Percentiles rank a stretch among this genome's conserved stretches.
phyloP scores from a whole-genome alignment of 2,329 filamentous ascomycete species.

The Leptographium lundbergii region DNA sequence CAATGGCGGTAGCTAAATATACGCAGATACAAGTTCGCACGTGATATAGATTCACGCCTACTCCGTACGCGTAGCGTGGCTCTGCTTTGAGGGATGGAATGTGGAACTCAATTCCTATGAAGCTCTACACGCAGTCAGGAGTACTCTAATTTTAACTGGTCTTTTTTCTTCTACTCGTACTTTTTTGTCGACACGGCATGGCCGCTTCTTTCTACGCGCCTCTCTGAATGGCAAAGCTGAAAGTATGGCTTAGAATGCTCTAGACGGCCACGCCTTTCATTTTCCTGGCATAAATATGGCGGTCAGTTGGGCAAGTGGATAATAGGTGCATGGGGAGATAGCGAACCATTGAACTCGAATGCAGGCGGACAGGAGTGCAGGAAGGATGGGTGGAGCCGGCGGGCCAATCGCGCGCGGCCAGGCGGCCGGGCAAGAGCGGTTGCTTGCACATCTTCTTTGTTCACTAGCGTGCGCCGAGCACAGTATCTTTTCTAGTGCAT shows the following conservation, averaged over 20 bases:
- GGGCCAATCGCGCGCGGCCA: conserved; percentile 5
- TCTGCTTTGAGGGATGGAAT: neutral
- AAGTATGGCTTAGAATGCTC: neutral
- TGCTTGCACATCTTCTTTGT: neutral
- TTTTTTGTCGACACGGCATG: neutral
- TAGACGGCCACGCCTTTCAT: neutral
- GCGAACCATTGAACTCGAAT: neutral
- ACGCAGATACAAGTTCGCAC: neutral
- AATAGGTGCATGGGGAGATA: neutral
- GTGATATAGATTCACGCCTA: neutral
- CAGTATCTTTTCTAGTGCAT: neutral
- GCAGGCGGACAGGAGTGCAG: conserved; percentile 11
- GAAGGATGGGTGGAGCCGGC: conserved; percentile 3
- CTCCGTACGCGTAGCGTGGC: neutral
- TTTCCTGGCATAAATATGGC: neutral
- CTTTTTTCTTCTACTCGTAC: neutral
- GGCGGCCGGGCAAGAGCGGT: neutral
- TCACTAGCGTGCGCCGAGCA: neutral
- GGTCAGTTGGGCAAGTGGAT: neutral
- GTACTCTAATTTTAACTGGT: neutral
- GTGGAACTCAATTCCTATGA: neutral
- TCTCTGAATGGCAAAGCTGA: neutral
- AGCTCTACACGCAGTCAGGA: neutral
- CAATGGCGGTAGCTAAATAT: neutral
- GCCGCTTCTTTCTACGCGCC: neutral